A percentile compares a stretch with the other conserved stretches of the same genome.
Conservation (phyloP, 1,284 basidiomycete genomes). For the Rhodotorula sp. region DNA sequence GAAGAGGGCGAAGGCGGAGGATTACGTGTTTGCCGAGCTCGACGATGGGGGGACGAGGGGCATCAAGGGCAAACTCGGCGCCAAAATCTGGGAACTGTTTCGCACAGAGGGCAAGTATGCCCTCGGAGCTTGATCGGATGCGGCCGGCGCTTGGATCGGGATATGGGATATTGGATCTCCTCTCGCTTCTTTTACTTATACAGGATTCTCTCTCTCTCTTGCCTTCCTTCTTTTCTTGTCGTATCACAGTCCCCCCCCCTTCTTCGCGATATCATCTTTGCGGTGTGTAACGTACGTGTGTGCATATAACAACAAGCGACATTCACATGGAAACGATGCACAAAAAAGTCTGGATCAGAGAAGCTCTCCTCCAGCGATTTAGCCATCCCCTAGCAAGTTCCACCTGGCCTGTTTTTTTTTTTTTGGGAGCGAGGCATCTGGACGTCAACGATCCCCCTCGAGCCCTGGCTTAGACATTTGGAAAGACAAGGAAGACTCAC, state of each 20-base stretch:
- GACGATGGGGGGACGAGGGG: constrained; percentile 21
- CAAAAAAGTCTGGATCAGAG: not conserved
- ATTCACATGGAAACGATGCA: not conserved
- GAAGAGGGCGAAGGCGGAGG: constrained; percentile 26
- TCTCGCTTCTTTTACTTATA: not conserved
- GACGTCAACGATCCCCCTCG: not conserved
- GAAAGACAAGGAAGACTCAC: not conserved
- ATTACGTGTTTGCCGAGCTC: constrained; percentile 28
- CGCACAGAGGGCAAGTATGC: constrained; percentile 17
- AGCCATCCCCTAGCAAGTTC: constrained; percentile 25
- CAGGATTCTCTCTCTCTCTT: not conserved
- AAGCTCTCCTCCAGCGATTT: not conserved
- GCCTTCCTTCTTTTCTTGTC: not conserved
- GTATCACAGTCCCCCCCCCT: not conserved
- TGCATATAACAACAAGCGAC: constrained; percentile 2
- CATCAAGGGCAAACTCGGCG: constrained; percentile 34
- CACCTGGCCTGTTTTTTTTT: constrained; percentile 18
- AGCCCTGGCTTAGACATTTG: not conserved
- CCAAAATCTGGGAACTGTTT: constrained; percentile 29
- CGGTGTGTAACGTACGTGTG: too few species aligned
- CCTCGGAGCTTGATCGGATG: not conserved
- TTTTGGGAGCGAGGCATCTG: not conserved
- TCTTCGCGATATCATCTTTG: not conserved
- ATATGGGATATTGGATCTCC: too few species aligned
- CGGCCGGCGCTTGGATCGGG: not conserved